Evolutionary conservation across 345 rosid genomes (phyloP), one percentile per base, ranked within the genome.

Genomic region (Cardamine resedifolia): DNA sequence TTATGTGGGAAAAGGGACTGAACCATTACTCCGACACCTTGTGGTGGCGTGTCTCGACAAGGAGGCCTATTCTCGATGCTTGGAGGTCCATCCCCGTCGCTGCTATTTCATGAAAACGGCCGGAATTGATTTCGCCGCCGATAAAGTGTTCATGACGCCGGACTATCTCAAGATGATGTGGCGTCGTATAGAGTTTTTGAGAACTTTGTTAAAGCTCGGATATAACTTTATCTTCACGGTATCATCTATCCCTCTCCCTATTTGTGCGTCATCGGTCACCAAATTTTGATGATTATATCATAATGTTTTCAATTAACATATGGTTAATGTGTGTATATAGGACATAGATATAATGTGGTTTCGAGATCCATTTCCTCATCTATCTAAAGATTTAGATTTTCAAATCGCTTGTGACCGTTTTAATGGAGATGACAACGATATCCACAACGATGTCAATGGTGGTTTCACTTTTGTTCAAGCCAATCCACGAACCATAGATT

Each of bases 281-380:
- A n/a, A 11, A 12, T 12, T 38, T 38, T 58, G n/a, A 27, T 27
- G 7, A 50, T 55, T 57, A 59, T 19, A 34, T 39, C 23, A 43
- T 16, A 62, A 24, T 43, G n/a, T 39, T 27, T 27, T 27, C 10
- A 4, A 65, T 7, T 23, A 66, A 31, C 18, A 55, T 21, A 31
- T 15, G 24, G 26, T 19, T 38, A 10, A 41, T 39, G 8, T 7
- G 31, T 36, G 73, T 78, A 26, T 26, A 3, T 26, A 91, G 96
- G 97, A 91, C 78, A 81, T 85, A 2, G 97, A 91, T 67, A 73
- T 89, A 43, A 44, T 91, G 85, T 91, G 97, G 95, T 76, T 91
- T 10, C 82, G 78, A 64, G 78, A 86, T 70, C 97, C 96, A 23
- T 91, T 91, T 64, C 84, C 79, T 8, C 83, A 76, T 23, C 84